Evolutionary conservation across 2,329 filamentous ascomycete genomes (phyloP).

Genomic region (Phoma sp.): DNA sequence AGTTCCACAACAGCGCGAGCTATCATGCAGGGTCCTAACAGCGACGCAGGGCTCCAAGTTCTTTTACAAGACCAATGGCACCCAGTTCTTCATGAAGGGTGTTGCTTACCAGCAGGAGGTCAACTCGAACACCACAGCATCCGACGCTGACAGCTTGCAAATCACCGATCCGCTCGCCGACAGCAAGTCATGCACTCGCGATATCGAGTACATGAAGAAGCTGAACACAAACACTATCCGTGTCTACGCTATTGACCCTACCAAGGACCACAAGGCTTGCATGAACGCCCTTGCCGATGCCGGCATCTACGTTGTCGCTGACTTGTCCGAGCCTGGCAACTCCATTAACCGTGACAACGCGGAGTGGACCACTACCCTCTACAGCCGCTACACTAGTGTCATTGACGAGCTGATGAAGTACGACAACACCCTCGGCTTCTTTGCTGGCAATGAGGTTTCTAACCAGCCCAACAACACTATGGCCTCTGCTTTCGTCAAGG

Average conservation of each 20-base stretch:
- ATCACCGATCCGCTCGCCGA: slow-evolving; percentile 88
- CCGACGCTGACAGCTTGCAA: slow-evolving; percentile 51
- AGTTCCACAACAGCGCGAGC: slow-evolving; percentile 11
- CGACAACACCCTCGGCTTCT: slow-evolving; percentile 94
- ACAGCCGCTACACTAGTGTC: slow-evolving; percentile 80
- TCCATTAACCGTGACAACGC: slow-evolving; percentile 88
- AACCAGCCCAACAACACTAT: slow-evolving; percentile 87
- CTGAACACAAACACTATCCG: slow-evolving; percentile 92
- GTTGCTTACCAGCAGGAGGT: slow-evolving; percentile 92
- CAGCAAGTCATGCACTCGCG: slow-evolving; percentile 73
- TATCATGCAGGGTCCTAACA: slow-evolving; percentile 17
- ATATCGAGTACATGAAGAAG: slow-evolving; percentile 79
- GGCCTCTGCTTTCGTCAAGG: slow-evolving; percentile 95
- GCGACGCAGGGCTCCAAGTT: slow-evolving; percentile 74
- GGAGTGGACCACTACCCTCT: slow-evolving; percentile 79
- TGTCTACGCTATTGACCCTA: slow-evolving; percentile 89
- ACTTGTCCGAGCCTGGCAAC: slow-evolving; percentile 78
- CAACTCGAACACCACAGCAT: slow-evolving; percentile 58
- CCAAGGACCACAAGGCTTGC: slow-evolving; percentile 76
- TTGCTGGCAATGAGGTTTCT: slow-evolving; percentile 96
- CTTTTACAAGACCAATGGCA: slow-evolving; percentile 84
- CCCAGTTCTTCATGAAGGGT: slow-evolving; percentile 86
- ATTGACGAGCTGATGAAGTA: slow-evolving; percentile 82
- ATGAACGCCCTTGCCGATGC: slow-evolving; percentile 82
- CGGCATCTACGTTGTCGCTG: slow-evolving; percentile 94